phyloP scores from a whole-genome alignment of 2,329 filamentous ascomycete species.

The Periconia digitata region DNA sequence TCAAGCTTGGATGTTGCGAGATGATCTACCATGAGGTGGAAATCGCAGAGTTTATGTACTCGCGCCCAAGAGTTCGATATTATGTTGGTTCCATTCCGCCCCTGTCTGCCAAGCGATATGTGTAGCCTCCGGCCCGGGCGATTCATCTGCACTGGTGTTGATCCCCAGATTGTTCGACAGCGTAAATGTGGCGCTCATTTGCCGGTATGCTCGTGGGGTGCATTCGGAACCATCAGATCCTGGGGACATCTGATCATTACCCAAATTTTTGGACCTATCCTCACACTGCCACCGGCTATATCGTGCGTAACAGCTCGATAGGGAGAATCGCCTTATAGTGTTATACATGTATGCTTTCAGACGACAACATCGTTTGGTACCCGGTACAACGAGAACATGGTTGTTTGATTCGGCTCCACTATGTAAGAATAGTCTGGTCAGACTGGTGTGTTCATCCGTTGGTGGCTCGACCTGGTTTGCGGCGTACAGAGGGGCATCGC shows the following conservation, averaged over 20 bases:
- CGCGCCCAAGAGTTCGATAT: slow-evolving; percentile 8
- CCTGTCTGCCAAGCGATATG: slow-evolving; percentile 3
- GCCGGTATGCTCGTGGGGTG: slow-evolving; percentile 30
- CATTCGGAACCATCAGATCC: slow-evolving; percentile 11
- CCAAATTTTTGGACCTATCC: slow-evolving; percentile 5
- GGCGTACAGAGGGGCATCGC: background rate
- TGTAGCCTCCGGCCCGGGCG: slow-evolving; percentile 16
- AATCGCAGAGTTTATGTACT: slow-evolving; percentile 20
- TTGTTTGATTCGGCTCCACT: too few species aligned
- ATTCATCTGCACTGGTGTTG: slow-evolving; percentile 13
- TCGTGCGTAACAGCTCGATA: slow-evolving; percentile 6
- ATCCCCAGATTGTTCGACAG: slow-evolving; percentile 2
- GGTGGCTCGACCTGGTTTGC: background rate
- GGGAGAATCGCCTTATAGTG: background rate
- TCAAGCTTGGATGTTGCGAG: slow-evolving; percentile 12
- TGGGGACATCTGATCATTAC: slow-evolving; percentile 7
- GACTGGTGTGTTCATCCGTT: background rate
- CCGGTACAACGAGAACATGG: background rate
- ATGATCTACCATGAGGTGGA: slow-evolving; percentile 5
- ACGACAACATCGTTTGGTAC: background rate
- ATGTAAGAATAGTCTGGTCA: background rate
- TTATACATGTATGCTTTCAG: background rate
- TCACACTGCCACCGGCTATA: slow-evolving; percentile 28
- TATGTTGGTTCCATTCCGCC: slow-evolving; percentile 7
- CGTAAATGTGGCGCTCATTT: slow-evolving; percentile 22